These are phyloP conservation scores for Orbilia blumenaviensis DNA, from an alignment of 2,329 filamentous ascomycete genomes.

Conservation along the genomic window DNA sequence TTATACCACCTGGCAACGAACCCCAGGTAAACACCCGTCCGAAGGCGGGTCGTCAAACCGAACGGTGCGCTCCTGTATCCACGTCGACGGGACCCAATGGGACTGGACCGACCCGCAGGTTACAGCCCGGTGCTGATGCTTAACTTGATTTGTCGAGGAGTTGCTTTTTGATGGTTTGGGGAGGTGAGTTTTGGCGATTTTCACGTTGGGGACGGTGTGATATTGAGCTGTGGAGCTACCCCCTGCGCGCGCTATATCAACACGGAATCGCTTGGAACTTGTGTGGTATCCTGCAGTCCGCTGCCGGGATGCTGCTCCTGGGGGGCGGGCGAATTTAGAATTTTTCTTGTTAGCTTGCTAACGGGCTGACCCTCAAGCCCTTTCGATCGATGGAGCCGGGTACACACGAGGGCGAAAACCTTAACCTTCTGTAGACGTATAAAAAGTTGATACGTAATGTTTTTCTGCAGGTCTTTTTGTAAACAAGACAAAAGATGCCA, in stretches of 20 bases:
- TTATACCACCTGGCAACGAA: constrained; percentile 6
- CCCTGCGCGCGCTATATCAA: constrained; percentile 9
- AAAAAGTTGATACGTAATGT: constrained; percentile 2
- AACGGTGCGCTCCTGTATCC: constrained; percentile 8
- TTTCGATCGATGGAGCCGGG: background rate
- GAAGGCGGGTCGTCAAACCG: constrained; percentile 15
- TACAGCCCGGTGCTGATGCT: constrained; percentile 13
- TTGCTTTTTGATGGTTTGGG: constrained; percentile 16
- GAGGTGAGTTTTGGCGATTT: constrained; percentile 1
- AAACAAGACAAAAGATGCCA: background rate
- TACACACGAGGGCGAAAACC: background rate
- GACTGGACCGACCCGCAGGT: constrained; percentile 12
- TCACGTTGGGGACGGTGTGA: constrained; percentile 8
- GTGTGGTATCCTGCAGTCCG: constrained; percentile 12
- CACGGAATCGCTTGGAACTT: constrained; percentile 15
- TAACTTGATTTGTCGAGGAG: constrained; percentile 18
- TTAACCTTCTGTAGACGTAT: constrained; percentile 2
- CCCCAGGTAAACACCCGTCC: constrained; percentile 14
- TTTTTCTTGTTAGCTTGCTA: background rate
- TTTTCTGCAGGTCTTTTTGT: background rate
- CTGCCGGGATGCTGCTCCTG: background rate
- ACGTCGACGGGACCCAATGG: constrained; percentile 13
- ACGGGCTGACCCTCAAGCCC: background rate
- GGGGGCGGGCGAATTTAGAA: background rate
- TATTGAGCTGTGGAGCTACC: constrained; percentile 18